Evolutionary conservation across 495 filamentous ascomycete genomes (phyloP), one percentile per base, ranked within the genome.

Genomic region (Aspergillus egyptiacus): DNA sequence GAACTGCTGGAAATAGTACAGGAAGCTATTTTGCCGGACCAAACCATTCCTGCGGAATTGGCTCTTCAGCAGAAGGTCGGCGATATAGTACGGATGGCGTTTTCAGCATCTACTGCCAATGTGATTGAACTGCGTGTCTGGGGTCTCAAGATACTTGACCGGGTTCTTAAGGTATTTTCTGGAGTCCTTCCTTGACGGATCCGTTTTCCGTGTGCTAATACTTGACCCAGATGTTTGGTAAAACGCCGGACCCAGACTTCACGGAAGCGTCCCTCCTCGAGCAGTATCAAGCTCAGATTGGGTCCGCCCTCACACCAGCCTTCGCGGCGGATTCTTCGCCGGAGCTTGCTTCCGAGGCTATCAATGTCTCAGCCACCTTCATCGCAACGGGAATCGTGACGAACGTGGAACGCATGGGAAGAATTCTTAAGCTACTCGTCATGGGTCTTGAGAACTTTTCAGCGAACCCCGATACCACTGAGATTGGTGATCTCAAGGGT

Each of bases 221-320:
- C 15, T 20, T 0, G n/a, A 32, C 44, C 2, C 53, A 80, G 71
- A 89, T 97, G 74, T 99, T 99, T 70, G 93, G 94, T 39, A 91
- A 90, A 57, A 87, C 84, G 6, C 89, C 94, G 2, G 93, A 98
- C 67, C 93, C 94, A 0, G 93, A 97, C 60, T 97, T 98, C 59
- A 80, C 90, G 6, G 93, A 99, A 64, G 93, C 88, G 8, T 89
- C 93, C 61, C 74, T 99, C 10, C 79, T 99, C 0, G 93, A 99
- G 59, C 93, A 97, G 61, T 99, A 97, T 58, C 93, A 99, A 64
- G 93, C 93, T 13, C 93, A 99, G 63, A 96, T 97, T 58, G 88
- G 91, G 56, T 96, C 93, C 1, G 93, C 93, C 0, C 77, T 99
- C 31, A 97, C 93, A 4, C 93, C 93, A 7, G 94, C 93, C 1